These are phyloP conservation scores for Botrytis aclada DNA, from an alignment of 2,329 filamentous ascomycete genomes.

Conservation along the genomic window DNA sequence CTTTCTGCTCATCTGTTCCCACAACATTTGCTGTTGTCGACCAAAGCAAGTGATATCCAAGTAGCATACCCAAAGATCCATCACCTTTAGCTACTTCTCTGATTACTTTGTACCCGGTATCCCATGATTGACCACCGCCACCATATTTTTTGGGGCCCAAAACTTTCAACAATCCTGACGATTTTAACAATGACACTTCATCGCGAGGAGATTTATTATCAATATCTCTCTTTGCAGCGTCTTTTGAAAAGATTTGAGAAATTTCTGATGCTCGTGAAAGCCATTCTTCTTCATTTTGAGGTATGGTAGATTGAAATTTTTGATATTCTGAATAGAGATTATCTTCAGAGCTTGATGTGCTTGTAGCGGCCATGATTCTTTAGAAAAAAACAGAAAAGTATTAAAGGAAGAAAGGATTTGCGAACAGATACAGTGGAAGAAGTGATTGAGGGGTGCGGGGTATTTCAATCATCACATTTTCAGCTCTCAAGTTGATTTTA, in stretches of 20 bases:
- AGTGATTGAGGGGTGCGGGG: neutral
- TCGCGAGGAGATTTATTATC: conserved; percentile 52
- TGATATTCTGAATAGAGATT: neutral
- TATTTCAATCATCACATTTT: neutral
- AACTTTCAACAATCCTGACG: conserved; percentile 49
- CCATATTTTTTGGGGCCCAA: conserved; percentile 50
- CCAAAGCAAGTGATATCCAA: conserved; percentile 65
- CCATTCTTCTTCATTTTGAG: conserved; percentile 13
- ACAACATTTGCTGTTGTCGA: conserved; percentile 59
- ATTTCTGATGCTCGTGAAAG: conserved; percentile 5
- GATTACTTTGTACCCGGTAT: conserved; percentile 56
- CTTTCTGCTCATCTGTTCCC: conserved; percentile 57
- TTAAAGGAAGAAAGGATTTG: neutral
- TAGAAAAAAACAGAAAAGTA: neutral
- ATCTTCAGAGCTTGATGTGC: neutral
- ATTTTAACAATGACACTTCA: conserved; percentile 51
- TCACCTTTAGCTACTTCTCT: conserved; percentile 62
- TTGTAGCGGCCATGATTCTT: neutral
- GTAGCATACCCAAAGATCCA: conserved; percentile 63
- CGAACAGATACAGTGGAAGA: neutral
- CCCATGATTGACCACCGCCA: conserved; percentile 52
- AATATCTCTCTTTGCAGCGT: conserved; percentile 41
- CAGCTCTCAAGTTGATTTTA: neutral
- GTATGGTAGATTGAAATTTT: conserved; percentile 1
- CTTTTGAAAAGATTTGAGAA: neutral